Evolutionary conservation across 2,329 filamentous ascomycete species (phyloP).

Genomic region (Microcera coccophila): DNA sequence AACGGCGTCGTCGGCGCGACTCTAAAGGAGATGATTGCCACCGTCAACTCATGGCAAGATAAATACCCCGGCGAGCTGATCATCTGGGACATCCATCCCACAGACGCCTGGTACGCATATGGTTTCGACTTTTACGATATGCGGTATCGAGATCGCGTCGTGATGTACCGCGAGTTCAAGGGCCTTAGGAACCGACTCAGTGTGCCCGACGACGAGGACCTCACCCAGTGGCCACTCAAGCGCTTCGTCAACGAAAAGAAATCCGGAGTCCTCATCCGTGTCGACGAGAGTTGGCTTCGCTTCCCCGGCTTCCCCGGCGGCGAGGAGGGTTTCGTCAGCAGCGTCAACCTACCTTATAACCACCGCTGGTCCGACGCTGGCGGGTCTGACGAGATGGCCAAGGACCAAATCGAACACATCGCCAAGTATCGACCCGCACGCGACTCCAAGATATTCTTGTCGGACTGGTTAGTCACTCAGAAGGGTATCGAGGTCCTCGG

Average conservation of each 20-base stretch:
- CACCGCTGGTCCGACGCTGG: conserved; percentile 23
- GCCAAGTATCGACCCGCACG: conserved; percentile 8
- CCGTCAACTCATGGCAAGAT: conserved; percentile 28
- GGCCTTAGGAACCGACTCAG: conserved; percentile 18
- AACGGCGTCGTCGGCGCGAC: conserved; percentile 26
- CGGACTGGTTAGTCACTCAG: conserved; percentile 28
- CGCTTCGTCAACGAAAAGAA: conserved; percentile 22
- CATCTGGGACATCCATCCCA: conserved; percentile 30
- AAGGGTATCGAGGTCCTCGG: conserved; percentile 3
- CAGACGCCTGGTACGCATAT: conserved; percentile 3
- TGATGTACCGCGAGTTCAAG: conserved; percentile 18
- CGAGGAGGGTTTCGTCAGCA: conserved; percentile 26
- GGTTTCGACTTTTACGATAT: background rate
- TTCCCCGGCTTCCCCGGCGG: conserved; percentile 21
- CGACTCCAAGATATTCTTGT: conserved; percentile 15
- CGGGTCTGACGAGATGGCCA: conserved; percentile 7
- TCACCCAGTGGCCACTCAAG: conserved; percentile 24
- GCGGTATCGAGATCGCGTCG: background rate
- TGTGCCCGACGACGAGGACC: conserved; percentile 21
- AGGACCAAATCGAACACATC: conserved; percentile 21
- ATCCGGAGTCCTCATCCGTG: conserved; percentile 29
- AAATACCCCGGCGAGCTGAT: conserved; percentile 31
- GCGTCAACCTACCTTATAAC: conserved; percentile 22
- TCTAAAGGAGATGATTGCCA: conserved; percentile 26
- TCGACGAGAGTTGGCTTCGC: conserved; percentile 21